Evolutionary conservation across 2,329 filamentous ascomycete species (phyloP), one percentile per base, ranked within the genome.

Genomic region (Trichoderma sp.): DNA sequence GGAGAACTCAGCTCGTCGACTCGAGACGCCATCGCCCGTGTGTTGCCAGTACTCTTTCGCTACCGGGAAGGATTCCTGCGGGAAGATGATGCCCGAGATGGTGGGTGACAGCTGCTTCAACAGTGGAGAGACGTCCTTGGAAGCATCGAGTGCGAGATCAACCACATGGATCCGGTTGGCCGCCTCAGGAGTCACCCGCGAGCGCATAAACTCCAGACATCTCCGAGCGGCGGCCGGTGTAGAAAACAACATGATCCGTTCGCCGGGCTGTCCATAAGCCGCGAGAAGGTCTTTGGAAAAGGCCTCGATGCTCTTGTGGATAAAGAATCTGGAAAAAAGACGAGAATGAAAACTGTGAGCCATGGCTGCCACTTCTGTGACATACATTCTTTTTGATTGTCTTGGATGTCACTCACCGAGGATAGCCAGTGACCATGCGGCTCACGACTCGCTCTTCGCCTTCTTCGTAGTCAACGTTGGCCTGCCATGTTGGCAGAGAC

Each of bases 31-130:
- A 67, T 97, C 93, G 21, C 95, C 95, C 0, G 91, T 90, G 76
- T 99, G 95, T 76, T 98, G 95, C 95, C 95, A 99, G 73, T 96
- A 97, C 72, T 93, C 86, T 76, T 97, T 98, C n/a, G 92, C 91
- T 66, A 90, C 77, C 5, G 86, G 78, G 71, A 89, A 93, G 19
- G 87, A 78, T 14, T 88, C 85, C 52, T 84, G 80, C 0, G 88
- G 86, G 71, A 90, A 92, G 48, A 98, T 74, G 3, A 97, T 88
- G 26, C 88, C 88, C 1, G 85, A 90, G 24, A 93, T 79, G 10
- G 83, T 81, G 0, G 89, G 88, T 2, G 80, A 78, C 30, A 90
- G 76, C 44, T 82, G 80, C 52, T 76, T 78, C n/a, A 88, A 80
- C 41, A 82, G 78, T 5, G 82, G 77, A 1, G 85, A 79, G 5